phyloP scores from a whole-genome alignment of 176 grass and related monocot species.

The Dactylis glomerata region DNA sequence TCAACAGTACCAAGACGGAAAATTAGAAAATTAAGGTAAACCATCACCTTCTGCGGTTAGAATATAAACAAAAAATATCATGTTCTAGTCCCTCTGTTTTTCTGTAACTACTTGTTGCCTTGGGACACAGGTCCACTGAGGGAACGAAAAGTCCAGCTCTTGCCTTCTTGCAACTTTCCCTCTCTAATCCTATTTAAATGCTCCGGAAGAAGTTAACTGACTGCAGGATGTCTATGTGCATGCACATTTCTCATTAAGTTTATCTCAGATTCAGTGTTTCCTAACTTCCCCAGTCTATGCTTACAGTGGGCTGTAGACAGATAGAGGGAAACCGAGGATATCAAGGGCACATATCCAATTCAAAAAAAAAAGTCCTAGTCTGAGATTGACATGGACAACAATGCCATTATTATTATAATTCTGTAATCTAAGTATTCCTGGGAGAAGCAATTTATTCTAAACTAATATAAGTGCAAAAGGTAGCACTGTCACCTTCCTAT shows the following conservation, averaged over 20 bases:
- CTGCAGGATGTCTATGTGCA: neutral
- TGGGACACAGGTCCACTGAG: neutral
- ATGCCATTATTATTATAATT: constrained; percentile 9
- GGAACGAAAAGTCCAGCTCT: neutral
- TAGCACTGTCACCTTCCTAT: constrained; percentile 5
- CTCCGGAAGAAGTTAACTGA: neutral
- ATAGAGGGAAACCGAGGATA: neutral
- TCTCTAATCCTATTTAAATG: neutral
- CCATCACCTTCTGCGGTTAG: neutral
- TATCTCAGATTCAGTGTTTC: neutral
- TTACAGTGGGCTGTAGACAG: neutral
- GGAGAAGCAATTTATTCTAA: neutral
- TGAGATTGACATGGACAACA: neutral
- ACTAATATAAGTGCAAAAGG: neutral
- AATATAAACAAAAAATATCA: neutral
- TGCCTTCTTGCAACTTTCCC: neutral
- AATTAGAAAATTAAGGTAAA: neutral
- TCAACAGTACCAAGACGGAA: neutral
- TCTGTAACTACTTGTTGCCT: neutral
- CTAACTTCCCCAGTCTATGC: neutral
- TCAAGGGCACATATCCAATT: neutral
- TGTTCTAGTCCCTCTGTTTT: neutral
- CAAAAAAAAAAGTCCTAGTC: neutral
- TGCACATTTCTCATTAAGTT: constrained; percentile 9
- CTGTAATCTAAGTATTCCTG: neutral